Percentiles rank a stretch among this genome's conserved stretches.
Evolutionary conservation across 306 rosid genomes (phyloP).

Genomic region (Abrus pulchellus): DNA sequence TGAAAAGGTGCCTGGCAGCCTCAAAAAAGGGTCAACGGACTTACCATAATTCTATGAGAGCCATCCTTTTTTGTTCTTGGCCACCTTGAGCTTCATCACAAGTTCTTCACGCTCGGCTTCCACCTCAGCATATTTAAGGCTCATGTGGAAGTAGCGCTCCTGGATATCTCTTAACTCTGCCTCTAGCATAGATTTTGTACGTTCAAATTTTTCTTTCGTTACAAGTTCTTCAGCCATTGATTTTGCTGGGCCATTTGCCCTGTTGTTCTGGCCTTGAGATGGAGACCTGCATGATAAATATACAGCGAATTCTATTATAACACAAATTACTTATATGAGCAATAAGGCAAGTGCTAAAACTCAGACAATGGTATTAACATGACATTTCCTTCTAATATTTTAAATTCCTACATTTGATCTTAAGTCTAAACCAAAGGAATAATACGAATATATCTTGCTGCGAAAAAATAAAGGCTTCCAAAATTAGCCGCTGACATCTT

Average conservation of each 20-base stretch:
- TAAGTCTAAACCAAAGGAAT: slow-evolving; percentile 1
- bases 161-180: slow-evolving; percentile 82
- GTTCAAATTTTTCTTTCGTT: slow-evolving; percentile 67
- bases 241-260: slow-evolving; percentile 50
- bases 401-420: not conserved
- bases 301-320: slow-evolving; percentile 2
- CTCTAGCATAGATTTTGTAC: slow-evolving; percentile 77
- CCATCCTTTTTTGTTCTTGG: slow-evolving; percentile 73
- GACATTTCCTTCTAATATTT: not conserved
- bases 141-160: slow-evolving; percentile 86
- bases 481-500: slow-evolving; percentile 3
- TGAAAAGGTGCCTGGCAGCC: slow-evolving; percentile 53
- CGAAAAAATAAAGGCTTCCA: not conserved
- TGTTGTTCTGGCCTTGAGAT: slow-evolving; percentile 56
- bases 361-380: not conserved
- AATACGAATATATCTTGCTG: not conserved
- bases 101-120: slow-evolving; percentile 94
- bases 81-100: slow-evolving; percentile 79
- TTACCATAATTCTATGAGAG: slow-evolving; percentile 54
- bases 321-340: slow-evolving; percentile 27
- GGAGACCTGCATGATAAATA: slow-evolving; percentile 56
- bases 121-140: slow-evolving; percentile 94
- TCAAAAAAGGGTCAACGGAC: slow-evolving; percentile 30
- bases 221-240: slow-evolving; percentile 61
- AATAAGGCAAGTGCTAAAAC: slow-evolving; percentile 14